phyloP scores from a whole-genome alignment of 768 basidiomycete species.

The Coprinopsis strossmayeri region DNA sequence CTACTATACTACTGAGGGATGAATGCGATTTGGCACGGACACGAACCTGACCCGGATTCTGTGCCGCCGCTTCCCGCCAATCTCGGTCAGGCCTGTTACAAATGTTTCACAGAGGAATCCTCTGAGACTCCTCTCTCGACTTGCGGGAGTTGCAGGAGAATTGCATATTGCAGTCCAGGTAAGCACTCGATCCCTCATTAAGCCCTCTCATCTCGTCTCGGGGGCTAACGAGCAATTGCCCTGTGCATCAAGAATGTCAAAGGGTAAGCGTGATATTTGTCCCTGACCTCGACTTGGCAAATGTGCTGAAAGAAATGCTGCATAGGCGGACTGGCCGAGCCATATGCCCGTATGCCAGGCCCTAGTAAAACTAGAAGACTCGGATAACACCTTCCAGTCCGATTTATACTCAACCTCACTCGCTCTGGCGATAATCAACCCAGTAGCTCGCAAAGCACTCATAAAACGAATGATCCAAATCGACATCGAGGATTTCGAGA shows the following conservation, averaged over 20 bases:
- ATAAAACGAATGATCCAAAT: constrained; percentile 12
- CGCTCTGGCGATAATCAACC: constrained; percentile 4
- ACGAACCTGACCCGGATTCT: constrained; percentile 3
- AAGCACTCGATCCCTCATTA: background rate
- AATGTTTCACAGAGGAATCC: constrained; percentile 22
- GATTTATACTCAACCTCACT: constrained; percentile 9
- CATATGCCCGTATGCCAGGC: constrained; percentile 29
- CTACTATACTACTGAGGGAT: background rate
- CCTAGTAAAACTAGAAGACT: constrained; percentile 17
- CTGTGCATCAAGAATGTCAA: constrained; percentile 21
- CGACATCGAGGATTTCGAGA: constrained; percentile 9
- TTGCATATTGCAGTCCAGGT: constrained; percentile 27
- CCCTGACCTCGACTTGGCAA: too few species aligned
- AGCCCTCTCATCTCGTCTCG: background rate
- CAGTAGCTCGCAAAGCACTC: constrained; percentile 11
- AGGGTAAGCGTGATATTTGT: constrained; percentile 17
- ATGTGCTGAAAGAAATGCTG: too few species aligned
- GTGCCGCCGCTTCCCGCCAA: constrained; percentile 20
- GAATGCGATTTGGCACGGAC: background rate
- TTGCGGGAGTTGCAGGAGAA: constrained; percentile 24
- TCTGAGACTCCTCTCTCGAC: constrained; percentile 17
- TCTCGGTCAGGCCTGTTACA: constrained; percentile 24
- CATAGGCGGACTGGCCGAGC: constrained; percentile 22
- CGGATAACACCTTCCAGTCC: constrained; percentile 4
- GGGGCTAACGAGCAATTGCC: background rate